phyloP scores from a whole-genome alignment of 176 grass and related monocot genomes.

The Cocos nucifera region DNA sequence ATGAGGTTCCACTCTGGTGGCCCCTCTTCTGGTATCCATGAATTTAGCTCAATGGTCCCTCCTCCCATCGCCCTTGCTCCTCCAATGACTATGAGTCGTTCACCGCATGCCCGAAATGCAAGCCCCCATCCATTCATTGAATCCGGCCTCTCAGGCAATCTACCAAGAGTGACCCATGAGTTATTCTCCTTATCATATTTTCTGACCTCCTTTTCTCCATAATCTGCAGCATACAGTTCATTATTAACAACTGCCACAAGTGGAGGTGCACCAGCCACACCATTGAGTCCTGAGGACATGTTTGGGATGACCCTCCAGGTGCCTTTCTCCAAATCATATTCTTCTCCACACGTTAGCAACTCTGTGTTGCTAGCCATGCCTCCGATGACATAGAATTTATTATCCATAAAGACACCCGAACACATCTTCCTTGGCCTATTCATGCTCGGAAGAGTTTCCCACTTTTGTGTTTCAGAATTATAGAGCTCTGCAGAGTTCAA shows the following conservation, averaged over 20 bases:
- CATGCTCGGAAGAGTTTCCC: constrained; percentile 48
- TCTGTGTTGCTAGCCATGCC: constrained; percentile 29
- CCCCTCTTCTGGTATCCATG: constrained; percentile 31
- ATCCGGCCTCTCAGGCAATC: constrained; percentile 33
- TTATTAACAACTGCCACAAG: constrained; percentile 51
- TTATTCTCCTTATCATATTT: constrained; percentile 40
- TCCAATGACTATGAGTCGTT: constrained; percentile 41
- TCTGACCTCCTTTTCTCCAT: constrained; percentile 26
- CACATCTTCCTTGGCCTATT: constrained; percentile 36
- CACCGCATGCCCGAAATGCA: constrained; percentile 39
- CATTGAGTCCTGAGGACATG: constrained; percentile 39
- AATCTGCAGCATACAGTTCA: constrained; percentile 44
- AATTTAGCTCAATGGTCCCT: constrained; percentile 37
- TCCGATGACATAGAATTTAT: constrained; percentile 37
- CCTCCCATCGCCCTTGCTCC: constrained; percentile 23
- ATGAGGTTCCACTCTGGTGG: constrained; percentile 33
- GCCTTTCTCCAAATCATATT: constrained; percentile 39
- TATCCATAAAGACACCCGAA: constrained; percentile 50
- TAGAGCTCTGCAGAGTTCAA: constrained; percentile 43
- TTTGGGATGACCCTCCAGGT: constrained; percentile 35
- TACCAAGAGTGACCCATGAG: constrained; percentile 37
- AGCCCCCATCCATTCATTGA: constrained; percentile 39
- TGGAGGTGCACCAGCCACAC: constrained; percentile 25
- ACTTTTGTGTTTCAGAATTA: constrained; percentile 35
- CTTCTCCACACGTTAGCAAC: constrained; percentile 32